Conservation (phyloP, 2,329 filamentous ascomycete genomes). For the Aspergillus sp. region DNA sequence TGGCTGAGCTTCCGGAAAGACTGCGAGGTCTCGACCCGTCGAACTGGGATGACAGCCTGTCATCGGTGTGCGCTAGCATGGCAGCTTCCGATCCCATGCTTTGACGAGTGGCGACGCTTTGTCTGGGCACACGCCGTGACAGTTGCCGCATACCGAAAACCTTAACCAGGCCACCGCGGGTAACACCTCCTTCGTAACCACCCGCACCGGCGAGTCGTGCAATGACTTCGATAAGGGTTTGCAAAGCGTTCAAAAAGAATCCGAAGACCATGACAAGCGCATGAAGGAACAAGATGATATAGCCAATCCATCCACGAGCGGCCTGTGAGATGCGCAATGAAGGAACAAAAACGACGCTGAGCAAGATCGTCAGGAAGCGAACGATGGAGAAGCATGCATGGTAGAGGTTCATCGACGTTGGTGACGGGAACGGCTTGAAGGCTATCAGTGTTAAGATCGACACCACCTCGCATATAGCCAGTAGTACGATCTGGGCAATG, state of each 20-base stretch:
- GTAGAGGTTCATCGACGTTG: constrained; percentile 97
- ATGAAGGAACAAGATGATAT: constrained; percentile 84
- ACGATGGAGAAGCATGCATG: constrained; percentile 81
- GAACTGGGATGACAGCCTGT: constrained; percentile 61
- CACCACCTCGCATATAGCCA: constrained; percentile 93
- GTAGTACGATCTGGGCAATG: constrained; percentile 85
- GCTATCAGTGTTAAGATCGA: constrained; percentile 83
- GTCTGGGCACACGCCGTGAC: constrained; percentile 68
- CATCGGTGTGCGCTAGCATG: constrained; percentile 72
- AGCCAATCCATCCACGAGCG: constrained; percentile 91
- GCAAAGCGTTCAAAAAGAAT: constrained; percentile 88
- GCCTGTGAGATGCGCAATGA: constrained; percentile 76
- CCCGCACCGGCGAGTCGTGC: constrained; percentile 82
- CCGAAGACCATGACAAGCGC: constrained; percentile 82
- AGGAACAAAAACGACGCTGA: constrained; percentile 83
- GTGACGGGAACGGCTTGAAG: constrained; percentile 84
- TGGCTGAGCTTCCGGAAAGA: constrained; percentile 63
- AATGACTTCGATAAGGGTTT: constrained; percentile 85
- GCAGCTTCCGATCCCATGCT: constrained; percentile 81
- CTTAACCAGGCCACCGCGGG: constrained; percentile 81
- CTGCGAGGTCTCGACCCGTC: constrained; percentile 59
- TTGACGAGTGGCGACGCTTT: constrained; percentile 66
- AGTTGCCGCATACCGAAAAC: constrained; percentile 87
- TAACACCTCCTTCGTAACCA: constrained; percentile 68
- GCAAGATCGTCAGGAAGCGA: constrained; percentile 72